Percentiles rank a stretch among this genome's conserved stretches.
These are phyloP conservation scores for Aspergillus ochraceoroseus DNA, from an alignment of 2,329 filamentous ascomycete species.

Conservation along the genomic window DNA sequence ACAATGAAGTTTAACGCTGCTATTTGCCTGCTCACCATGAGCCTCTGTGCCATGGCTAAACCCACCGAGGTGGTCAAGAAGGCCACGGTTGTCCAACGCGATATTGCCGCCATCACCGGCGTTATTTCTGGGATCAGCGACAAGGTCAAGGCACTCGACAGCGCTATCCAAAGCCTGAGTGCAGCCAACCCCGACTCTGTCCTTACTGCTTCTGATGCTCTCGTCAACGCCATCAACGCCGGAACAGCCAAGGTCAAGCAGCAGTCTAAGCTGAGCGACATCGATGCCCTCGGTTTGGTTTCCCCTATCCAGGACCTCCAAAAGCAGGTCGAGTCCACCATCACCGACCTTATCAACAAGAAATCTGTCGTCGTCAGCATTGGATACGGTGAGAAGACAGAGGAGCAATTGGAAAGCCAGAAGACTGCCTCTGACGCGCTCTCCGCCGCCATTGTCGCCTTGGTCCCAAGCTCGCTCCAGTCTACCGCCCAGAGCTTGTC, in stretches of 20 bases:
- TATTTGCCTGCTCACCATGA: too few species aligned
- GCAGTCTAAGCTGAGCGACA: constrained; percentile 2
- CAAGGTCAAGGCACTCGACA: constrained; percentile 12
- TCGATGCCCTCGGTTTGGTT: constrained; percentile 12
- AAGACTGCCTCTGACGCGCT: constrained; percentile 2
- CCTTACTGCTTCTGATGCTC: constrained; percentile 9
- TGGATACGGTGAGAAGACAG: constrained; percentile 6
- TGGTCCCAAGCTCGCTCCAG: constrained; percentile 10
- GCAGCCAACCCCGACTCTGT: constrained; percentile 13
- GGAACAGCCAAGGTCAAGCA: constrained; percentile 12
- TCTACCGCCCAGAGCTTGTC: constrained; percentile 23
- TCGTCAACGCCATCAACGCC: constrained; percentile 15
- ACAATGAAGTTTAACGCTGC: too few species aligned
- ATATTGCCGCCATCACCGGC: constrained; percentile 12
- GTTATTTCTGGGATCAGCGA: constrained; percentile 11
- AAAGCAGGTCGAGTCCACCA: constrained; percentile 5
- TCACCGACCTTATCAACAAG: constrained; percentile 12
- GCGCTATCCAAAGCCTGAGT: constrained; percentile 9
- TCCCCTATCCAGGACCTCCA: constrained; percentile 12
- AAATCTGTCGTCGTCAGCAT: constrained; percentile 13
- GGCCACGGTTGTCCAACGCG: constrained; percentile 6
- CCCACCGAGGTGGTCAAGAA: constrained; percentile 5
- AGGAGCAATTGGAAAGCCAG: constrained; percentile 2
- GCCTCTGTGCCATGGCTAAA: too few species aligned
- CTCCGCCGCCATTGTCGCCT: neutral